Percentiles rank a stretch among this genome's conserved stretches.
phyloP scores from a whole-genome alignment of 106 monocot genomes.

The Narthecium ossifragum region DNA sequence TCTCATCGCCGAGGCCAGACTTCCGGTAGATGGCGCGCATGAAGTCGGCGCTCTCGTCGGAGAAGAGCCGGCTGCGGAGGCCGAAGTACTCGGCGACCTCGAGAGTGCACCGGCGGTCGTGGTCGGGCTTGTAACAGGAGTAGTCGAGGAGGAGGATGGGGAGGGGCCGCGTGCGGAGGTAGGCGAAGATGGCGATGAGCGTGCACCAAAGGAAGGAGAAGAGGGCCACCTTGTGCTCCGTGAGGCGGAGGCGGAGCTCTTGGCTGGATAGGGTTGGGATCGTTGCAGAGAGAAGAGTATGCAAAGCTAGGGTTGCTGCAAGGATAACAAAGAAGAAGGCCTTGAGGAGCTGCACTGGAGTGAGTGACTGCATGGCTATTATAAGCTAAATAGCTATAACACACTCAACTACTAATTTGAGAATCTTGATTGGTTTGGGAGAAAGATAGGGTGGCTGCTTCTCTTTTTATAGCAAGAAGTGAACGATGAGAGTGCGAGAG shows the following conservation, averaged over 20 bases:
- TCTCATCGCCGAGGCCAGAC: slow-evolving; percentile 28
- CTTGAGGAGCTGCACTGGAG: slow-evolving; percentile 1
- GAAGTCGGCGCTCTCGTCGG: slow-evolving; percentile 5
- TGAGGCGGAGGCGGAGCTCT: slow-evolving; percentile 2
- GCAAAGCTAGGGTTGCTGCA: not conserved
- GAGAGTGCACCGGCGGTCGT: not conserved
- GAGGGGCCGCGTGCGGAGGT: slow-evolving; percentile 10
- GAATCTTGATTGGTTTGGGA: no score
- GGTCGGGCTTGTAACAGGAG: slow-evolving; percentile 6
- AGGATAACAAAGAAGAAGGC: not conserved
- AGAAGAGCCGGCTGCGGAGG: slow-evolving; percentile 1
- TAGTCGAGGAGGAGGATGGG: slow-evolving; percentile 18
- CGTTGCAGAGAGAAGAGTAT: not conserved
- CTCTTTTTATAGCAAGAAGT: no score
- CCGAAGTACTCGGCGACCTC: slow-evolving; percentile 19
- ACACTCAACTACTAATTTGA: no score
- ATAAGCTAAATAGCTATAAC: no score
- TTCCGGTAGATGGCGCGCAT: slow-evolving; percentile 12
- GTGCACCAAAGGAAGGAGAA: not conserved
- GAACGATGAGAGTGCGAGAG: no score
- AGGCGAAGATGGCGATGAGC: not conserved
- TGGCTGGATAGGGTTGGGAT: not conserved
- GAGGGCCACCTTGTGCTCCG: not conserved
- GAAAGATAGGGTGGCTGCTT: no score
- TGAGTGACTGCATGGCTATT: not conserved